These are phyloP conservation scores for Pisolithus thermaeus DNA, from an alignment of 1,284 basidiomycete species.

Conservation along the genomic window DNA sequence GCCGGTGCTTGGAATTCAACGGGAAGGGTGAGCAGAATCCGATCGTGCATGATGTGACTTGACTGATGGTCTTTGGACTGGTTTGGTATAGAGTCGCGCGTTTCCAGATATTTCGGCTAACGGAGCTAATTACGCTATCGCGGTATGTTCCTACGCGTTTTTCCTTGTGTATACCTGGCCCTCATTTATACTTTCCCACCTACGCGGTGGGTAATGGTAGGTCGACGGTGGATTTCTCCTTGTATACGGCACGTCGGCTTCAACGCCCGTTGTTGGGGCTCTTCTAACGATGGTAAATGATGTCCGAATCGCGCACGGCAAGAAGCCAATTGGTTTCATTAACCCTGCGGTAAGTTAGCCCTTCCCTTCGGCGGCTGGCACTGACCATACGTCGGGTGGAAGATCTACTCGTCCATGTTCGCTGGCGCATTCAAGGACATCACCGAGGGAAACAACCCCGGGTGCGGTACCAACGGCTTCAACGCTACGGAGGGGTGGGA, in stretches of 20 bases:
- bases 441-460: conserved; percentile 38
- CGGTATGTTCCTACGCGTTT: conserved; percentile 12
- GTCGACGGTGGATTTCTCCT: conserved; percentile 31
- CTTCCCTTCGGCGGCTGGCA: neutral
- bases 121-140: conserved; percentile 40
- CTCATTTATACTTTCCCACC: neutral
- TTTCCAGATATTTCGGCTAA: conserved; percentile 40
- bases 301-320: conserved; percentile 33
- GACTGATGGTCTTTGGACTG: neutral
- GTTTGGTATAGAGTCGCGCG: conserved; percentile 24
- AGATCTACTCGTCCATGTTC: conserved; percentile 26
- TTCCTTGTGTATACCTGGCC: neutral
- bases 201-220: conserved; percentile 6
- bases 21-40: conserved; percentile 31
- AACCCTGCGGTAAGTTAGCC: conserved; percentile 28
- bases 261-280: conserved; percentile 39
- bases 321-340: conserved; percentile 36
- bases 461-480: conserved; percentile 35
- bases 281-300: conserved; percentile 48
- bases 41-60: neutral
- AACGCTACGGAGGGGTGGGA: conserved; percentile 34
- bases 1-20: conserved; percentile 43
- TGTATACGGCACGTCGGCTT: conserved; percentile 35
- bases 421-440: conserved; percentile 37
- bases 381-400: neutral